These are phyloP conservation scores for Trichosporon sp. DNA, from an alignment of 1,284 basidiomycete species.

Conservation along the genomic window DNA sequence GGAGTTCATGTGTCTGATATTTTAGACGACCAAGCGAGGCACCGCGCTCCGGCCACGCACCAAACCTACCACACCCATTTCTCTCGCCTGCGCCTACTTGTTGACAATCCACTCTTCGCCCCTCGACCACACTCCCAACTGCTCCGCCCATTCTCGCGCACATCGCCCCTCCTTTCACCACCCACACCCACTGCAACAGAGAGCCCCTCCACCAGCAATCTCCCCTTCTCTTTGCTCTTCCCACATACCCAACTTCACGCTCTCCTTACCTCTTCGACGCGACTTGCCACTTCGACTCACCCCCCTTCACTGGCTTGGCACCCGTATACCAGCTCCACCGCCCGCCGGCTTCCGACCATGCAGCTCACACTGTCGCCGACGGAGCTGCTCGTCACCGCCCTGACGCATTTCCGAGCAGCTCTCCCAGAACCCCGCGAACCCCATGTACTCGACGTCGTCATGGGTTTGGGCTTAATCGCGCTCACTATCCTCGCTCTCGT, in stretches of 20 bases:
- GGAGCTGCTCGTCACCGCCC: neutral
- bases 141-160: neutral
- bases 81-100: neutral
- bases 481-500: conserved; percentile 21
- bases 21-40: neutral
- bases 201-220: neutral
- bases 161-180: neutral
- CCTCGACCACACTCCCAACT: neutral
- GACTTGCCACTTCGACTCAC: neutral
- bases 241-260: neutral
- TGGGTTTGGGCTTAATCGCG: conserved; percentile 6
- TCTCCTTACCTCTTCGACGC: neutral
- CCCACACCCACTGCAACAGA: neutral
- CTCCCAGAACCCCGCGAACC: conserved; percentile 14
- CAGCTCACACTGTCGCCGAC: neutral
- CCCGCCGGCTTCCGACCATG: neutral
- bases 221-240: neutral
- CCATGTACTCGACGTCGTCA: conserved; percentile 8
- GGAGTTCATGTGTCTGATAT: neutral
- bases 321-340: neutral
- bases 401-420: conserved; percentile 9
- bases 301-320: neutral
- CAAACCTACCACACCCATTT: neutral
- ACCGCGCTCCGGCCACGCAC: neutral
- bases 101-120: neutral